phyloP scores from a whole-genome alignment of 2,329 filamentous ascomycete genomes.

The Blumeria graminis region DNA sequence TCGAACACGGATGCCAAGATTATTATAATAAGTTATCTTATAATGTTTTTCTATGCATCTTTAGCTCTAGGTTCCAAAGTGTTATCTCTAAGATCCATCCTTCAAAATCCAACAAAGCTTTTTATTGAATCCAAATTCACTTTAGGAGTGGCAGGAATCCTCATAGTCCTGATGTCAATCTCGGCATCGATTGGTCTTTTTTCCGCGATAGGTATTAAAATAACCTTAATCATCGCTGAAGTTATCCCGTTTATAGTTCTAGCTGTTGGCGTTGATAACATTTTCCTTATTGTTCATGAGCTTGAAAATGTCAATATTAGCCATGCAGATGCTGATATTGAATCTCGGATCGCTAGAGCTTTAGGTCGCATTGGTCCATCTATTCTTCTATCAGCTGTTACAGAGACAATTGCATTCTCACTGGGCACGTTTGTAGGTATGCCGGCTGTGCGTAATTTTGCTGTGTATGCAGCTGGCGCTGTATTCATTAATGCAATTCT shows the following conservation, averaged over 20 bases:
- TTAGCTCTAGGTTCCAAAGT: constrained; percentile 76
- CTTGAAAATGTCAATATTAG: constrained; percentile 87
- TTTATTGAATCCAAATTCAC: constrained; percentile 94
- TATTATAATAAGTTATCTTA: constrained; percentile 82
- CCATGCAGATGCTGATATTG: constrained; percentile 69
- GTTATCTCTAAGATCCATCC: constrained; percentile 48
- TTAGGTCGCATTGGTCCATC: constrained; percentile 94
- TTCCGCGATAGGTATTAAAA: constrained; percentile 75
- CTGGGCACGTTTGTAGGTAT: constrained; percentile 87
- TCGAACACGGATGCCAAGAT: constrained; percentile 98
- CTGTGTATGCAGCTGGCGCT: constrained; percentile 82
- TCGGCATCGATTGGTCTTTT: constrained; percentile 87
- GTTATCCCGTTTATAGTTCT: constrained; percentile 95
- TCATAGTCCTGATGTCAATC: constrained; percentile 95
- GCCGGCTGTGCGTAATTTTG: constrained; percentile 95
- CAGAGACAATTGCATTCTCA: constrained; percentile 81
- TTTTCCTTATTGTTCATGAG: constrained; percentile 95
- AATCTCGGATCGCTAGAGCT: constrained; percentile 64
- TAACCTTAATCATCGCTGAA: constrained; percentile 91
- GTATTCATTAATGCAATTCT: constrained; percentile 94
- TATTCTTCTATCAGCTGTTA: constrained; percentile 82
- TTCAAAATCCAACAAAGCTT: constrained; percentile 60
- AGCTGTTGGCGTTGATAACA: constrained; percentile 94
- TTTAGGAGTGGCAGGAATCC: constrained; percentile 75
- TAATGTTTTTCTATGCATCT: constrained; percentile 97